Conservation (phyloP, 306 rosid genomes). For the Vicia faba region DNA sequence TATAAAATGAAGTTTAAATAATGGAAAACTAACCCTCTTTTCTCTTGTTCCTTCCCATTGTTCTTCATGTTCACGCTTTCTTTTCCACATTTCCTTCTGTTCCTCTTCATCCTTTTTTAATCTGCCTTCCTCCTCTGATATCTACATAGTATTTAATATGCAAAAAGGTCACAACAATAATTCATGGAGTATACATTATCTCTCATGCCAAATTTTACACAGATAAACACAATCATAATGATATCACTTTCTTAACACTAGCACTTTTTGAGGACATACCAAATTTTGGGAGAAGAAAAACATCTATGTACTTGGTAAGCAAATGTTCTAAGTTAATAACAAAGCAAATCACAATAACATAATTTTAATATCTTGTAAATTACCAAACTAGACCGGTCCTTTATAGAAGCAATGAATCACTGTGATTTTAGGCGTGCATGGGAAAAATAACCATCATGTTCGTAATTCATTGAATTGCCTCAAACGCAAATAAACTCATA, state of each 20-base stretch:
- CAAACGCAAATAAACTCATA: not conserved
- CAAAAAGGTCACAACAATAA: slow-evolving; percentile 24
- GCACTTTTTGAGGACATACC: not conserved
- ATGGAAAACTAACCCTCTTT: slow-evolving; percentile 71
- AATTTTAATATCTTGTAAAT: not conserved
- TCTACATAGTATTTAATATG: slow-evolving; percentile 54
- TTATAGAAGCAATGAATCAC: not conserved
- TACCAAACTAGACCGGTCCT: not conserved
- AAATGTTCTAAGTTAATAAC: not conserved
- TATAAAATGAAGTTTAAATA: slow-evolving; percentile 16
- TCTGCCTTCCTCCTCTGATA: slow-evolving; percentile 99
- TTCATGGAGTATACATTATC: slow-evolving; percentile 7
- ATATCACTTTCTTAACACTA: slow-evolving; percentile 10
- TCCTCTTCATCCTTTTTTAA: slow-evolving; percentile 96
- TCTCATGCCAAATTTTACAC: slow-evolving; percentile 5
- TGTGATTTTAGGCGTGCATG: not conserved
- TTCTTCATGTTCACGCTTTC: slow-evolving; percentile 97
- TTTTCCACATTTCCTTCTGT: slow-evolving; percentile 96
- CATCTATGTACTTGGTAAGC: not conserved
- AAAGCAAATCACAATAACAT: slow-evolving; percentile 1
- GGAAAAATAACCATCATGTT: not conserved
- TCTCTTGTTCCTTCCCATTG: slow-evolving; percentile 99
- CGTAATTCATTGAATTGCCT: not conserved
- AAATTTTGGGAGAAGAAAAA: not conserved
- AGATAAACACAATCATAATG: slow-evolving; percentile 11